phyloP scores from a whole-genome alignment of 2,329 filamentous ascomycete genomes.

The Arthrobotrys entomopaga region DNA sequence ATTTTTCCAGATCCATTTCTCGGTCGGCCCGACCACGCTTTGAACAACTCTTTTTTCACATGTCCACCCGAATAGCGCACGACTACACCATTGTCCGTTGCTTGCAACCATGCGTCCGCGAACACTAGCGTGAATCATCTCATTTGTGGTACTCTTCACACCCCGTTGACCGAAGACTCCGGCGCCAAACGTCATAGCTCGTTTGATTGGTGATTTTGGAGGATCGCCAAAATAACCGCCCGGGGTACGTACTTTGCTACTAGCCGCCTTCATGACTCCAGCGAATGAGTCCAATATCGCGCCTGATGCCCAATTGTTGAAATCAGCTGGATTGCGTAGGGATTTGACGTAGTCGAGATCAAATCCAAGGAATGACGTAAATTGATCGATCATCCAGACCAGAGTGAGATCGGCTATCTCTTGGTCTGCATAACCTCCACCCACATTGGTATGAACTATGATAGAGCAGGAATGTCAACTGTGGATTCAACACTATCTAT shows the following conservation, averaged over 20 bases:
- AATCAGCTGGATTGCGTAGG: slow-evolving; percentile 34
- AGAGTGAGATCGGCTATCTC: slow-evolving; percentile 66
- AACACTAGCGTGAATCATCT: slow-evolving; percentile 51
- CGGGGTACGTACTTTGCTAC: slow-evolving; percentile 49
- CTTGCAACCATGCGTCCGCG: slow-evolving; percentile 48
- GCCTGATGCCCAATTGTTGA: slow-evolving; percentile 60
- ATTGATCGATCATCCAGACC: slow-evolving; percentile 67
- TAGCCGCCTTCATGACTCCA: slow-evolving; percentile 47
- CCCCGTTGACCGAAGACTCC: slow-evolving; percentile 43
- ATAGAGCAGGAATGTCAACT: slow-evolving; percentile 59
- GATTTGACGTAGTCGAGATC: slow-evolving; percentile 60
- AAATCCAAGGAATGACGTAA: slow-evolving; percentile 62
- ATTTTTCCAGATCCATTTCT: slow-evolving; percentile 50
- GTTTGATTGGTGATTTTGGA: slow-evolving; percentile 42
- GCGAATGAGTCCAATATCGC: slow-evolving; percentile 60
- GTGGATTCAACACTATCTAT: slow-evolving; percentile 61
- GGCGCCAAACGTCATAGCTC: slow-evolving; percentile 45
- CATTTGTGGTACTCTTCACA: slow-evolving; percentile 35
- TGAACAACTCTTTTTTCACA: slow-evolving; percentile 40
- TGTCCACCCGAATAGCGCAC: slow-evolving; percentile 46
- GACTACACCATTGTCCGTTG: slow-evolving; percentile 50
- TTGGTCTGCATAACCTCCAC: slow-evolving; percentile 65
- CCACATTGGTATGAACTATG: slow-evolving; percentile 64
- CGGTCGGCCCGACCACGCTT: slow-evolving; percentile 18
- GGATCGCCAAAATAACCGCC: slow-evolving; percentile 40